Evolutionary conservation across 106 monocot species (phyloP).

Genomic region (Platanthera guangdongensis): DNA sequence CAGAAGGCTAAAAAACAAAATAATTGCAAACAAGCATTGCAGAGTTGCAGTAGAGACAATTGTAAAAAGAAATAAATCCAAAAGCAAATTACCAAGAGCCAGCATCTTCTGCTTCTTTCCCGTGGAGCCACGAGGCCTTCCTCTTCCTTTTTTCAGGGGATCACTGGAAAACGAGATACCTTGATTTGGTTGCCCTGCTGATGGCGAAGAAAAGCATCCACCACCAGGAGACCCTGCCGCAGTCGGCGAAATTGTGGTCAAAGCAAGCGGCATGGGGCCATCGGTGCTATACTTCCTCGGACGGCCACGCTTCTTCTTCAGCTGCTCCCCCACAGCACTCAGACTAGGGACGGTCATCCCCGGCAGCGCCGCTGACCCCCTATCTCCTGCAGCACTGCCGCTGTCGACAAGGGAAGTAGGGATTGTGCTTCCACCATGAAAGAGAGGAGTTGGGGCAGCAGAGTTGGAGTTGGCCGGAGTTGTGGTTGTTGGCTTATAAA

Average conservation of each 20-base stretch:
- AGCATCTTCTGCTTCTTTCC: slow-evolving; percentile 71
- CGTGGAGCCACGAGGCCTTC: slow-evolving; percentile 51
- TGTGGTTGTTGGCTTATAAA: slow-evolving; percentile 55
- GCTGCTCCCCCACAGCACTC: slow-evolving; percentile 36
- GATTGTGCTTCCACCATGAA: slow-evolving; percentile 16
- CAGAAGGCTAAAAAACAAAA: not conserved
- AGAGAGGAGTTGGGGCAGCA: slow-evolving; percentile 11
- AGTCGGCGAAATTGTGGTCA: slow-evolving; percentile 22
- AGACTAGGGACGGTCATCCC: slow-evolving; percentile 21
- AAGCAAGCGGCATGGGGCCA: slow-evolving; percentile 54
- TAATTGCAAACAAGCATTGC: not conserved
- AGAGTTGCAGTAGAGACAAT: not conserved
- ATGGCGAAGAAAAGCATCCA: slow-evolving; percentile 14
- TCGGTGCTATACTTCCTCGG: slow-evolving; percentile 88
- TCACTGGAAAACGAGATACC: slow-evolving; percentile 12
- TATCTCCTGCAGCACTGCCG: slow-evolving; percentile 7
- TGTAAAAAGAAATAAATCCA: not conserved
- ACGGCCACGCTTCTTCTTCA: slow-evolving; percentile 77
- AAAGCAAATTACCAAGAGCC: slow-evolving; percentile 43
- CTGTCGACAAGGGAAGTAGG: not conserved
- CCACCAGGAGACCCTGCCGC: not conserved
- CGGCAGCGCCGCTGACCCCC: not conserved
- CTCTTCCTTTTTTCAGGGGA: slow-evolving; percentile 45
- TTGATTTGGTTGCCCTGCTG: slow-evolving; percentile 6
- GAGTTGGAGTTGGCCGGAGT: not conserved